Percentiles rank a stretch among this genome's conserved stretches.
phyloP scores from a whole-genome alignment of 106 monocot genomes.

The Acorus calamus region DNA sequence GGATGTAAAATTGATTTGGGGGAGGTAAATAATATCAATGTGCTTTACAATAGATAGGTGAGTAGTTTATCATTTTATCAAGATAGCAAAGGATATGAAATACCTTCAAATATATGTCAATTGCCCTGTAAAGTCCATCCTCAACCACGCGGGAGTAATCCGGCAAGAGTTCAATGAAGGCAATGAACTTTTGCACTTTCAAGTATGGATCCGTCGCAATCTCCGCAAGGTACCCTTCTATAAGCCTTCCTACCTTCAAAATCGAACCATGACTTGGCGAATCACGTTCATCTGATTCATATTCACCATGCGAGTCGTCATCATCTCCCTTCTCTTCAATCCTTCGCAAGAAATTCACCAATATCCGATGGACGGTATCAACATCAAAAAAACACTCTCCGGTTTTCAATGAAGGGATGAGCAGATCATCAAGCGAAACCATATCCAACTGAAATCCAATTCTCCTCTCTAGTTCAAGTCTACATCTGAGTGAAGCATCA shows the following conservation, averaged over 20 bases:
- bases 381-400: slow-evolving; percentile 75
- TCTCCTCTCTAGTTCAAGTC: slow-evolving; percentile 66
- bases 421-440: slow-evolving; percentile 83
- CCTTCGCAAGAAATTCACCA: slow-evolving; percentile 74
- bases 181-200: slow-evolving; percentile 62
- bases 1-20: too few relatives aligned
- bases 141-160: slow-evolving; percentile 48
- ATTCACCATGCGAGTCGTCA: slow-evolving; percentile 40
- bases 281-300: slow-evolving; percentile 55
- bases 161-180: slow-evolving; percentile 44
- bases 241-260: slow-evolving; percentile 40
- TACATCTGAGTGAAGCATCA: slow-evolving; percentile 37
- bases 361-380: slow-evolving; percentile 56
- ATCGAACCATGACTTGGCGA: slow-evolving; percentile 37
- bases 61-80: too few relatives aligned
- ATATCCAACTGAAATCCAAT: slow-evolving; percentile 77
- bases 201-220: slow-evolving; percentile 65
- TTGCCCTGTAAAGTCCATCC: slow-evolving; percentile 76
- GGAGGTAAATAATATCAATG: too few relatives aligned
- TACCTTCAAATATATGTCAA: slow-evolving; percentile 82
- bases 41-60: too few relatives aligned
- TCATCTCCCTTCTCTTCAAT: slow-evolving; percentile 66
- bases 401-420: slow-evolving; percentile 59
- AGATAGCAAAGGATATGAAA: too few relatives aligned
- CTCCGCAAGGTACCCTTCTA: slow-evolving; percentile 60